Percentiles rank a stretch among this genome's conserved stretches.
Evolutionary conservation across 495 filamentous ascomycete species (phyloP).

Genomic region (Talaromyces adpressus): DNA sequence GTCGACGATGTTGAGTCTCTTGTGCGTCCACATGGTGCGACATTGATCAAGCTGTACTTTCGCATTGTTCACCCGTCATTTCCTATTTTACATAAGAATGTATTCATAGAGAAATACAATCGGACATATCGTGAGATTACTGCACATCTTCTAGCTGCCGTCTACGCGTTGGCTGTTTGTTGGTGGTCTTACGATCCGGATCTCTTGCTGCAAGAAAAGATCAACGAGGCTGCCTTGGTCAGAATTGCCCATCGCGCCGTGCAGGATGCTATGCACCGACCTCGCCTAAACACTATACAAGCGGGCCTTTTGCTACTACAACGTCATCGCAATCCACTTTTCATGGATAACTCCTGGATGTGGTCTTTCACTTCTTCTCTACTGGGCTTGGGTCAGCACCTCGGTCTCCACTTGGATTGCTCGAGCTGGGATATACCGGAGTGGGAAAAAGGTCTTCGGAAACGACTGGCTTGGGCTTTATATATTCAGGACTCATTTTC

Average conservation of each 20-base stretch:
- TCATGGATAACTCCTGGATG: constrained; percentile 46
- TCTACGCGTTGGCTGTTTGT: constrained; percentile 74
- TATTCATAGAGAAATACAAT: constrained; percentile 73
- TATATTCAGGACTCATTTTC: constrained; percentile 91
- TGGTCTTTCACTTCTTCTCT: constrained; percentile 75
- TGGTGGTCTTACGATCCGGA: constrained; percentile 74
- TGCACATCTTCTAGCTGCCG: constrained; percentile 69
- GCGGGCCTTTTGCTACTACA: constrained; percentile 76
- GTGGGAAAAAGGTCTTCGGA: constrained; percentile 74
- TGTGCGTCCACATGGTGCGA: constrained; percentile 61
- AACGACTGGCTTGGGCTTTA: constrained; percentile 75
- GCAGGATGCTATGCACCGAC: constrained; percentile 61
- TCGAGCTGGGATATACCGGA: constrained; percentile 69
- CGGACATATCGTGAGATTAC: constrained; percentile 67
- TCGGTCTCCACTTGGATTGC: constrained; percentile 78
- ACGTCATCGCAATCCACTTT: constrained; percentile 38
- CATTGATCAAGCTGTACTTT: constrained; percentile 73
- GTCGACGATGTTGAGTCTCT: constrained; percentile 62
- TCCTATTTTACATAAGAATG: constrained; percentile 72
- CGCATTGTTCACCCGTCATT: constrained; percentile 71
- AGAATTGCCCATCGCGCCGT: constrained; percentile 51
- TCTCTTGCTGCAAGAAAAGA: constrained; percentile 53
- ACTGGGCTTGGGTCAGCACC: constrained; percentile 70
- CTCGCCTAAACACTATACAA: constrained; percentile 76
- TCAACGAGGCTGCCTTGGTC: constrained; percentile 54